Evolutionary conservation across 192 early-diverging fungal species (phyloP), one percentile per base, ranked within the genome.

Genomic region (Coemansia sp.): DNA sequence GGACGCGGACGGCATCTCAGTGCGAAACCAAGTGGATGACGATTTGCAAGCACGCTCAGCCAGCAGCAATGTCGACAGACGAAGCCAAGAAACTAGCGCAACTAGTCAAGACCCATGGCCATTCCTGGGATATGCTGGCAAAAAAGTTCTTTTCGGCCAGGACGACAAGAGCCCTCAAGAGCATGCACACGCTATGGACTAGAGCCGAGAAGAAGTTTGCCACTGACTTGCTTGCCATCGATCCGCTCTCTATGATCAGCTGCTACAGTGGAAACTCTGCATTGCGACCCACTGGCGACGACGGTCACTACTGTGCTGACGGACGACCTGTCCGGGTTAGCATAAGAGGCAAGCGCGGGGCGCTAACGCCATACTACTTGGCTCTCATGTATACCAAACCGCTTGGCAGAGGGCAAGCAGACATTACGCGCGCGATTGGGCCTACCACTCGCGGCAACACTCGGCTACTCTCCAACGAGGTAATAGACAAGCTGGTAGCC

Each of bases 1-100:
- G 61, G 24, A 76, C 79, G 35, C 60, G 79, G 36, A 75, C 79
- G 20, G 41, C 79, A 1, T 14, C 47, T n/a, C 79, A 82, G 38
- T 82, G 79, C 57, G 31, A 38, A 2, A 9, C 31, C 8, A 82
- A 65, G 51, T 76, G 70, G 78, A 36, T 39, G 8, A 32, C 6
- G 22, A 31, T 69, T 14, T 54, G 22, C 24, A 19, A 27, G 14
- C 17, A 17, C 32, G n/a, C 22, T 24, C 22, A 56, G n/a, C 39
- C 12, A 37, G 15, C 12, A n/a, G n/a, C 51, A 12, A 57, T 66
- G 40, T 62, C 56, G 0, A 59, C 47, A 6, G 47, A 64, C 11
- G 60, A 82, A 4, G 59, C 46, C 6, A 60, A 39, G 45, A 59
- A 27, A 11, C 53, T 82, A 17, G 73, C 47, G 2, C 36, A 54